Evolutionary conservation across 2,329 filamentous ascomycete species (phyloP), one percentile per base, ranked within the genome.

Genomic region (Diaporthe sp.): DNA sequence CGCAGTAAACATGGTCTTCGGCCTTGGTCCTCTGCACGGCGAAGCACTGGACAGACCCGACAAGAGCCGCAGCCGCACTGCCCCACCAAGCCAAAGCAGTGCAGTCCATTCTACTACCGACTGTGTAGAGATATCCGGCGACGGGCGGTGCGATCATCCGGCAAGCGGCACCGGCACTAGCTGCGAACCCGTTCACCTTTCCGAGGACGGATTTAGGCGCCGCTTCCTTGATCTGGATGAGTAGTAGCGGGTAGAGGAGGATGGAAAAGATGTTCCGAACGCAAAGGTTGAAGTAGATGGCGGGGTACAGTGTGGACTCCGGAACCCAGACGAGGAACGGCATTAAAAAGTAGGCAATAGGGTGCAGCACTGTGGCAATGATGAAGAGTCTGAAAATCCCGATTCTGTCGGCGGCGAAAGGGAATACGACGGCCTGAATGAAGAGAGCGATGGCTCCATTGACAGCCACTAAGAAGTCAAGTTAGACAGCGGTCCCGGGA

Each of bases 201-300:
- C 92, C 92, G 51, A 93, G 84, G 9, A 91, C 87, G 55, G 86
- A 83, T 42, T 85, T 87, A 2, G 91, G 90, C 0, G 90, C 92
- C 2, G 90, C 90, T 79, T 93, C 90, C 82, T 93, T 93, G 85
- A 93, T 89, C 42, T 93, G 84, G 77, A 93, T 93, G 58, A 93
- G 85, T 50, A 93, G 86, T 7, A 92, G 85, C 3, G 91, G 92
- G 79, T 92, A 93, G n/a, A 92, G 84, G 71, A 91, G 85, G 78
- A 93, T 92, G 59, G 88, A 89, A 50, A 92, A 84, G 19, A 92
- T 79, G 78, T 92, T 92, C 70, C 91, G 88, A 51, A 93, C 80
- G 0, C 88, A 82, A 72, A 92, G 83, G 78, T 87, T 90, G 68
- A 83, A 74, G 80, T 93, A 93, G 75, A 93, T 91, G 69, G 88